These are phyloP conservation scores for Calonectria hongkongensis DNA, from an alignment of 2,329 filamentous ascomycete genomes.

Conservation along the genomic window DNA sequence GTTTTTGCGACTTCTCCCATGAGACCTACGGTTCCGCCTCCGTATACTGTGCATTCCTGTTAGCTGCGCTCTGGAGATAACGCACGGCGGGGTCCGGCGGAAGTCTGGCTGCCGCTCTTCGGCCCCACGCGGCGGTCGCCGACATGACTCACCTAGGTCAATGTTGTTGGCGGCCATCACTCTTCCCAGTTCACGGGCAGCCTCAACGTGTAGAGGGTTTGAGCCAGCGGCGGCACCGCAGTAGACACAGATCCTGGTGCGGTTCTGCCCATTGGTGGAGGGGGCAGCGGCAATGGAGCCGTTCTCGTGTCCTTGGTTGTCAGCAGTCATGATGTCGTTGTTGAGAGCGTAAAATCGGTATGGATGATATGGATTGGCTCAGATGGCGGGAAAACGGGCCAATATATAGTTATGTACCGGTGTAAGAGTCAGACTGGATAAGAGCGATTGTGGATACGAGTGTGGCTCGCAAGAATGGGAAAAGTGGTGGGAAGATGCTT, in stretches of 20 bases:
- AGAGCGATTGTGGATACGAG: conserved; percentile 5
- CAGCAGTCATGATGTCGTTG: conserved; percentile 55
- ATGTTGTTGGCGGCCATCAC: conserved; percentile 86
- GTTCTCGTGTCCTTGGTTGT: conserved; percentile 53
- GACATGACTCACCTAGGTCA: conserved; percentile 74
- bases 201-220: conserved; percentile 83
- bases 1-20: conserved; percentile 96
- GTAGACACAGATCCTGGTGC: conserved; percentile 91
- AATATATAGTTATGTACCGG: neutral
- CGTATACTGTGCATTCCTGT: conserved; percentile 79
- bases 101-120: neutral
- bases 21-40: conserved; percentile 93
- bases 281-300: conserved; percentile 49
- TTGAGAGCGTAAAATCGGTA: conserved; percentile 16
- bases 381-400: neutral
- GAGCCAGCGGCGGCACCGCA: conserved; percentile 88
- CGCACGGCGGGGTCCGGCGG: conserved; percentile 13
- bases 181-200: conserved; percentile 84
- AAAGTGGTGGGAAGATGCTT: conserved; percentile 35
- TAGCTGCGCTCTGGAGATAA: neutral
- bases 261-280: conserved; percentile 58
- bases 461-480: conserved; percentile 33
- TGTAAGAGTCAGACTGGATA: neutral
- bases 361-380: neutral
- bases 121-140: conserved; percentile 17